Evolutionary conservation across 1,284 basidiomycete genomes (phyloP), one percentile per base, ranked within the genome.

Genomic region (Sphagnurus paluster): DNA sequence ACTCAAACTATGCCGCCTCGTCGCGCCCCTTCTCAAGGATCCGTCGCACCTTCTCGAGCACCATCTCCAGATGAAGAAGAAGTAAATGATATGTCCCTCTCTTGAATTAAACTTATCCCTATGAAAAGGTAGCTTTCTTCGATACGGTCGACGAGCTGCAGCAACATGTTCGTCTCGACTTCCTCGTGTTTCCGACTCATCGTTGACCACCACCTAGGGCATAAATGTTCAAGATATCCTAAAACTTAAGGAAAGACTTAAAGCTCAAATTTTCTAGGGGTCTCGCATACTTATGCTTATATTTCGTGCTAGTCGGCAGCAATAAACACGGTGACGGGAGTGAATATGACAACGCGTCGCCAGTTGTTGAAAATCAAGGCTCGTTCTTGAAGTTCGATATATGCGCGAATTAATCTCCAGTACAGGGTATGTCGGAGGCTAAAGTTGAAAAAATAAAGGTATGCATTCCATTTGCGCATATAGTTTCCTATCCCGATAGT

Each of bases 401-500:
- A 59, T 58, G 56, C 55, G 36, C 33, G 24, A 32, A 21, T 43
- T 44, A 23, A 38, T 13, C 47, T 42, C 19, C 3, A 30, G 44
- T 48, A n/a, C 49, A 89, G 85, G 87, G 87, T 23, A 84, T 90
- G 78, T 91, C 89, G 2, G 89, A 91, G 56, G 90, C 93, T 1
- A 97, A 97, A 64, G 91, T 97, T 0, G 93, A 97, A 61, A 97
- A 97, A 65, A 90, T 97, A 58, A 96, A 96, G 74, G 93, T 84
- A 49, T 20, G 11, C 7, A 4, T 14, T 24, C n/a, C 45, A 19
- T 29, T 39, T 48, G 19, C 36, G 50, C 53, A 54, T 54, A 49
- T 42, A 37, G n/a, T n/a, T n/a, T 38, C 16, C 20, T 46, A 39
- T 13, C 9, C 40, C 35, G 33, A 34, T 49, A 10, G n/a, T 24